phyloP scores from a whole-genome alignment of 345 rosid species.

The Aquilaria yunnanensis region DNA sequence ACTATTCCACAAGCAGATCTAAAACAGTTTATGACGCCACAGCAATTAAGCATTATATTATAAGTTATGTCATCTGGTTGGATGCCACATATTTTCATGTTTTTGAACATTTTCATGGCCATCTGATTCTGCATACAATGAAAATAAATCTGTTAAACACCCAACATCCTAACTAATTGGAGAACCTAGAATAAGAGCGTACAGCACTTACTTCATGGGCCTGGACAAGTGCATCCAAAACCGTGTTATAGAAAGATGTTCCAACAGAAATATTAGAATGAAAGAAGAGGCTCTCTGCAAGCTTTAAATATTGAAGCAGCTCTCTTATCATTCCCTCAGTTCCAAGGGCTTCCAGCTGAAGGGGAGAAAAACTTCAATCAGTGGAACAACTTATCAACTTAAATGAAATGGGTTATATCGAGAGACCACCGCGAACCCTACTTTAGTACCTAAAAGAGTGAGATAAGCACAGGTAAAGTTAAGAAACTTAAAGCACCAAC shows the following conservation, averaged over 20 bases:
- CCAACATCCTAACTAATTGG: slow-evolving; percentile 10
- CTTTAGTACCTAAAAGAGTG: not conserved
- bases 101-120: slow-evolving; percentile 55
- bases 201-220: slow-evolving; percentile 51
- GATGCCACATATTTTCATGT: slow-evolving; percentile 40
- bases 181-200: slow-evolving; percentile 8
- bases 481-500: not conserved
- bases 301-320: slow-evolving; percentile 41
- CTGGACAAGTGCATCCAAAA: slow-evolving; percentile 55
- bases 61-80: slow-evolving; percentile 47
- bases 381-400: too few species aligned
- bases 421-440: too few species aligned
- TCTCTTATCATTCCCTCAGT: slow-evolving; percentile 68
- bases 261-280: slow-evolving; percentile 29
- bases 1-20: slow-evolving; percentile 53
- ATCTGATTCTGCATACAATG: slow-evolving; percentile 37
- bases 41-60: slow-evolving; percentile 66
- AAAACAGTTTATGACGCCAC: slow-evolving; percentile 38
- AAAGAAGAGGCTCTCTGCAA: slow-evolving; percentile 40
- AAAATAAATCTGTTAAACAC: slow-evolving; percentile 4
- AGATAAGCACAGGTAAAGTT: not conserved
- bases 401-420: too few species aligned
- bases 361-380: slow-evolving; percentile 4
- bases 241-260: slow-evolving; percentile 45
- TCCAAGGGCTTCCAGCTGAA: slow-evolving; percentile 74